Percentiles rank a stretch among this genome's conserved stretches.
Evolutionary conservation across 148 eudicot species (phyloP).

Genomic region (Silene latifolia): DNA sequence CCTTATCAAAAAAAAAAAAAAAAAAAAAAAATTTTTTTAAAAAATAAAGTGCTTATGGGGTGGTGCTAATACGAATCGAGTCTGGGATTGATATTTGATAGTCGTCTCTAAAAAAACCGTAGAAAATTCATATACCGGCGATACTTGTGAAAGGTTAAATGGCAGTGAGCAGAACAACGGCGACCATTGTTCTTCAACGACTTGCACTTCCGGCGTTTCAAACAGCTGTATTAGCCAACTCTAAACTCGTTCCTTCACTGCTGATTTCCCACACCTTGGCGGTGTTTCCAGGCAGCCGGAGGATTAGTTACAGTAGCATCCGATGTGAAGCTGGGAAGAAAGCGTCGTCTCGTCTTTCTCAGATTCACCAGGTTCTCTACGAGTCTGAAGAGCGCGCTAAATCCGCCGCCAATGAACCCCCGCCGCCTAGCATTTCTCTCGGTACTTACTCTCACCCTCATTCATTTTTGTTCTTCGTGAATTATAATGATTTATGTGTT

Average conservation of each 20-base stretch:
- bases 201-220: constrained; percentile 30
- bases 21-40: no score
- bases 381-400: constrained; percentile 65
- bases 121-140: no score
- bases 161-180: no score
- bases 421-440: constrained; percentile 56
- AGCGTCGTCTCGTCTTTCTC: constrained; percentile 49
- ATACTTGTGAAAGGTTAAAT: no score
- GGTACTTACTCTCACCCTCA: constrained; percentile 28
- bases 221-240: not conserved
- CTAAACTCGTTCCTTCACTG: not conserved
- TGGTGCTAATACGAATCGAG: no score
- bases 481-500: not conserved
- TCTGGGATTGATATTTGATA: no score
- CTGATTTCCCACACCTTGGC: not conserved
- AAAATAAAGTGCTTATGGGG: no score
- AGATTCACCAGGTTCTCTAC: constrained; percentile 55
- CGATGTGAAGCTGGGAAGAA: constrained; percentile 41
- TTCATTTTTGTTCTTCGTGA: not conserved
- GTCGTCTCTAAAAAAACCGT: no score
- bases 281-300: constrained; percentile 22
- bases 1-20: no score
- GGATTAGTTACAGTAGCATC: constrained; percentile 31
- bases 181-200: constrained; percentile 18
- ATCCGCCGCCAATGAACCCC: constrained; percentile 53